phyloP scores from a whole-genome alignment of 2,329 filamentous ascomycete genomes.

The Myriosclerotinia curreyana region DNA sequence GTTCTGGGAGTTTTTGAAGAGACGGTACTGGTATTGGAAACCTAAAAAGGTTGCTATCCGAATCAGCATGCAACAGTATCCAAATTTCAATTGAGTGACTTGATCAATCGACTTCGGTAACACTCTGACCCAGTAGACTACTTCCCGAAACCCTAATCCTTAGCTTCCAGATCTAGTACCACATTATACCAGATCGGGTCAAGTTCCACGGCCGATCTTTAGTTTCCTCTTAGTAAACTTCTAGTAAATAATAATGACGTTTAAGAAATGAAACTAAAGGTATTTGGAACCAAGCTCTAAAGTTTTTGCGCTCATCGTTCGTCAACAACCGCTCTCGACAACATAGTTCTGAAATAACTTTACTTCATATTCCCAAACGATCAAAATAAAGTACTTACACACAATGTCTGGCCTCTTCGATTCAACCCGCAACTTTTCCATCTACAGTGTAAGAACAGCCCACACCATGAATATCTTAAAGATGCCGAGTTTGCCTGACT shows the following conservation, averaged over 20 bases:
- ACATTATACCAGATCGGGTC: neutral
- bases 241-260: neutral
- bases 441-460: constrained; percentile 9
- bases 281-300: neutral
- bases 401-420: constrained; percentile 11
- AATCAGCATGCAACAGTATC: too few relatives aligned
- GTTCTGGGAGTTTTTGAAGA: too few relatives aligned
- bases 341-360: neutral
- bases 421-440: constrained; percentile 3
- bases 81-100: neutral
- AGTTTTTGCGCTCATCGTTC: neutral
- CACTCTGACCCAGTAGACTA: neutral
- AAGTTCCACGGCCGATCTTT: neutral
- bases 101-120: neutral
- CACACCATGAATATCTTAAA: too few relatives aligned
- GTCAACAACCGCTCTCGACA: neutral
- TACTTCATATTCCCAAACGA: neutral
- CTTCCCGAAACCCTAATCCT: neutral
- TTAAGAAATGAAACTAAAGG: neutral
- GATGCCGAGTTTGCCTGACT: neutral
- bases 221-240: neutral
- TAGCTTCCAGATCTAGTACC: neutral
- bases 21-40: too few relatives aligned
- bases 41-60: too few relatives aligned
- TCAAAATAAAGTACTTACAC: neutral